Percentiles rank a stretch among this genome's conserved stretches.
Conservation (phyloP, 2,329 filamentous ascomycete genomes). For the Tolypocladium pustulatum region DNA sequence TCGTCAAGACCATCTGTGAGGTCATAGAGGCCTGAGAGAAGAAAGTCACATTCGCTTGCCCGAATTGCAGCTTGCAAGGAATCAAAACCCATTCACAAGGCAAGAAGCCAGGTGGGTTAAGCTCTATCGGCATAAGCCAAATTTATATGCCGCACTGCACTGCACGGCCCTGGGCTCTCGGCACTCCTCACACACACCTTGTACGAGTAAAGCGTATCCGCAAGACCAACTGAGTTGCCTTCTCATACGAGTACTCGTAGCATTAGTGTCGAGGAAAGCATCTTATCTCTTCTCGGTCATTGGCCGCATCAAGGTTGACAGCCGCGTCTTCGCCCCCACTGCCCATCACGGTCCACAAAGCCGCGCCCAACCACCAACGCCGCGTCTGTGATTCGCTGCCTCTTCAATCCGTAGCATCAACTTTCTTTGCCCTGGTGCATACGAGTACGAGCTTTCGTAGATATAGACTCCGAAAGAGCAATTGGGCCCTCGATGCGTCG, state of each 20-base stretch:
- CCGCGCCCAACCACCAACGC: not conserved
- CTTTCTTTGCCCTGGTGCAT: not conserved
- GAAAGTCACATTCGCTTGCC: not conserved
- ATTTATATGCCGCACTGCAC: too few relatives aligned
- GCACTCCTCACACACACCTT: not conserved
- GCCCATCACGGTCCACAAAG: not conserved
- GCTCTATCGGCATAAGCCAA: too few relatives aligned
- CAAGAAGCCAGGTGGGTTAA: not conserved
- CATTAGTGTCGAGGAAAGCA: not conserved
- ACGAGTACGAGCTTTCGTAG: not conserved
- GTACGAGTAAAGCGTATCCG: too few relatives aligned
- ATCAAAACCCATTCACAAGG: not conserved
- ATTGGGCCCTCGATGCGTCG: not conserved
- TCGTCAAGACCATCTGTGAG: constrained; percentile 63
- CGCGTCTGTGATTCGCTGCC: not conserved
- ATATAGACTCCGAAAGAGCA: not conserved
- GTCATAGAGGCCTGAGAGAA: constrained; percentile 37
- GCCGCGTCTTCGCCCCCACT: not conserved
- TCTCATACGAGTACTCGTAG: not conserved
- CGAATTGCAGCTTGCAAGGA: not conserved
- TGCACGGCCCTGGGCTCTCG: not conserved
- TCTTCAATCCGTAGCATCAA: too few relatives aligned
- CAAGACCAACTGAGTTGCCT: too few relatives aligned
- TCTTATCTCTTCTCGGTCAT: not conserved
- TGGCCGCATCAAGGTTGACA: not conserved